Base-by-base conservation (phyloP, 768 basidiomycete species). In the Albatrellus ellisii region DNA sequence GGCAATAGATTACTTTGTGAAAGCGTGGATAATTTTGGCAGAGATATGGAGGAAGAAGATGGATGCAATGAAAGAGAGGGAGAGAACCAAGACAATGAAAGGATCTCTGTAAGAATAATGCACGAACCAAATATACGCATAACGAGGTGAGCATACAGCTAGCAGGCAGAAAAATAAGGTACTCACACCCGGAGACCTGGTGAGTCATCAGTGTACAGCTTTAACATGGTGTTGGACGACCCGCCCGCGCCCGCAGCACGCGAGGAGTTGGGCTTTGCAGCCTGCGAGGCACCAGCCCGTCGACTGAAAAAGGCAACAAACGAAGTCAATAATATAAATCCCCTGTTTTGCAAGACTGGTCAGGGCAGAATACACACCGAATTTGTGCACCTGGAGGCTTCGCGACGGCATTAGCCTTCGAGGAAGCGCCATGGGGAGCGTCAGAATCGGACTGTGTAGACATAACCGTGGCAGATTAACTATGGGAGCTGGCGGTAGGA, bases 11-110 rank as follows among this genome's bases (percentile, higher is more conserved):
- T 48, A 50, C 35, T 50, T 50, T 18, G 86, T 81, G 62, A 94
- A 88, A 35, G 78, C 76, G 48, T 86, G 79, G 60, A 94, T 87
- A 60, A 94, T 70, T 67, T 94, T 94, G 52, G 91, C 89, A 33
- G 88, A 83, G 59, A 95, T 94, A 61, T 97, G 92, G 31, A 95
- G 82, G 80, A 94, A 95, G 77, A 97, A 95, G 59, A 95, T 94
- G 44, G 90, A 94, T 28, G 81, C 91, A 65, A 97, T 95, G 72
- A 97, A 97, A 15, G 87, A 87, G 41, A 97, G 75, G 26, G 92
- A 94, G 15, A 97, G 77, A 53, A 97, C 84, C 46, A 97, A 78
- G 49, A 95, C 91, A 53, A 95, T 91, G 67, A 88, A 97, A 4
- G 92, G 92, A 63, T 97, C 92, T 48, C 91, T 97, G 55, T 14